Conservation (phyloP, 768 basidiomycete genomes). For the Mrakia frigida region DNA sequence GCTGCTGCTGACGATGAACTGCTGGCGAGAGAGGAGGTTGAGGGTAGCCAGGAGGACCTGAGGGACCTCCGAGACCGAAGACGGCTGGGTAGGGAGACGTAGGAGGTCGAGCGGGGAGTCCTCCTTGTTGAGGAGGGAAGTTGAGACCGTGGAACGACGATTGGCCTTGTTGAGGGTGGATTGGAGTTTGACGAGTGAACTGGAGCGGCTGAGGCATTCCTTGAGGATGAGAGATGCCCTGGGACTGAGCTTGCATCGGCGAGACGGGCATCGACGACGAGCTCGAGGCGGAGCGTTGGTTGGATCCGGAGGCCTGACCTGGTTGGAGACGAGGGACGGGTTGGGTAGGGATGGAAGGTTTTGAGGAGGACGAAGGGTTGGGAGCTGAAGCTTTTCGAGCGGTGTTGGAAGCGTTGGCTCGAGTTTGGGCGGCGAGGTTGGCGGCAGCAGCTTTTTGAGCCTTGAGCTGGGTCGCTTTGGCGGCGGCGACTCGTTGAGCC, state of each 20-base stretch:
- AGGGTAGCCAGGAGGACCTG: slow-evolving; percentile 19
- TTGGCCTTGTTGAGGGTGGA: slow-evolving; percentile 28
- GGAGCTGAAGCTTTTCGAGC: slow-evolving; percentile 4
- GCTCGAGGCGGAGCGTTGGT: slow-evolving; percentile 6
- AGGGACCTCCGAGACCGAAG: slow-evolving; percentile 24
- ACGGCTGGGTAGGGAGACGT: slow-evolving; percentile 10
- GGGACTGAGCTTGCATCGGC: slow-evolving; percentile 6
- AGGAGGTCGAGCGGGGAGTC: slow-evolving; percentile 4
- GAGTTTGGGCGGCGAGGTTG: slow-evolving; percentile 6
- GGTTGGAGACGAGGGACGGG: slow-evolving; percentile 12
- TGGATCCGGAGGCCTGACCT: slow-evolving; percentile 11
- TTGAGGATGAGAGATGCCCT: not conserved
- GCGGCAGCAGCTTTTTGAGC: slow-evolving; percentile 30
- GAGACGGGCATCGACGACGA: slow-evolving; percentile 7
- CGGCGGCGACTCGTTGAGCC: slow-evolving; percentile 36
- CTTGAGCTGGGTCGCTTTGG: slow-evolving; percentile 31
- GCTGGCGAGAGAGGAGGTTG: slow-evolving; percentile 21
- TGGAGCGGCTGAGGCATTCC: slow-evolving; percentile 17
- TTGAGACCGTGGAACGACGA: slow-evolving; percentile 15
- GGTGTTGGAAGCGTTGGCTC: not conserved
- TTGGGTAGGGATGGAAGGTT: slow-evolving; percentile 10
- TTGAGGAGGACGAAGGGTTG: slow-evolving; percentile 3
- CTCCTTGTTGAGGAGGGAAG: slow-evolving; percentile 22
- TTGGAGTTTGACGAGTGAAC: slow-evolving; percentile 27
- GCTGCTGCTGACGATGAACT: slow-evolving; percentile 25